phyloP scores from a whole-genome alignment of 352 stramenopile species.

The Globisporangium spiculum region DNA sequence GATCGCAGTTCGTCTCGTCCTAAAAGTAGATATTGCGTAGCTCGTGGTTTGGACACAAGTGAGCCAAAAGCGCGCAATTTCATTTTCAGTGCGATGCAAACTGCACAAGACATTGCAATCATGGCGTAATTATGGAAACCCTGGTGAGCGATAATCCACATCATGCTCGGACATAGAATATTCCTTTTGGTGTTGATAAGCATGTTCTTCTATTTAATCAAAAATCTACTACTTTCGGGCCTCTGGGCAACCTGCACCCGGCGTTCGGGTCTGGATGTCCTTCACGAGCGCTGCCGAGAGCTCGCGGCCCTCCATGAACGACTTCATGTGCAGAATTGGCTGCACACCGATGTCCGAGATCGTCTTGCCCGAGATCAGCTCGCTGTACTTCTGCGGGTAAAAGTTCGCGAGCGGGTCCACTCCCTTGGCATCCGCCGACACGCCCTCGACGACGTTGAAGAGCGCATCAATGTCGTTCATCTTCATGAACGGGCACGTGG shows the following conservation, averaged over 20 bases:
- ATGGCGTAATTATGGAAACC: no score
- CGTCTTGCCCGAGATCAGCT: constrained; percentile 86
- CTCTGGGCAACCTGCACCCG: constrained; percentile 55
- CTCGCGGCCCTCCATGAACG: constrained; percentile 90
- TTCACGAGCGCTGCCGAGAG: constrained; percentile 84
- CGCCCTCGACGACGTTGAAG: constrained; percentile 85
- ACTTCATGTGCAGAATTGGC: constrained; percentile 97
- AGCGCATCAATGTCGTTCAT: constrained; percentile 99
- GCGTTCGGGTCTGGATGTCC: constrained; percentile 74
- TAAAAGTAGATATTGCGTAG: background rate
- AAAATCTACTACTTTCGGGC: constrained; percentile 14
- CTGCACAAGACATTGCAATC: no score
- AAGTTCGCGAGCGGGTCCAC: constrained; percentile 83
- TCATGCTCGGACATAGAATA: no score
- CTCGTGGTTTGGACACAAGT: background rate
- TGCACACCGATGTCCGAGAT: constrained; percentile 92
- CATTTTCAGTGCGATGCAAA: background rate
- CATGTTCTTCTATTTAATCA: background rate
- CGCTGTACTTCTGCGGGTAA: constrained; percentile 91
- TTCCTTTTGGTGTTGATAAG: background rate
- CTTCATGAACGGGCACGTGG: constrained; percentile 98
- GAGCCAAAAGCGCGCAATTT: background rate
- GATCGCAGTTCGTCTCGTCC: background rate
- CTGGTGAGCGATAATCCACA: no score
- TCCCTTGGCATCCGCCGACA: constrained; percentile 29